These are phyloP conservation scores for Pestalotiopsis fici DNA, from an alignment of 2,329 filamentous ascomycete species.

Conservation along the genomic window DNA sequence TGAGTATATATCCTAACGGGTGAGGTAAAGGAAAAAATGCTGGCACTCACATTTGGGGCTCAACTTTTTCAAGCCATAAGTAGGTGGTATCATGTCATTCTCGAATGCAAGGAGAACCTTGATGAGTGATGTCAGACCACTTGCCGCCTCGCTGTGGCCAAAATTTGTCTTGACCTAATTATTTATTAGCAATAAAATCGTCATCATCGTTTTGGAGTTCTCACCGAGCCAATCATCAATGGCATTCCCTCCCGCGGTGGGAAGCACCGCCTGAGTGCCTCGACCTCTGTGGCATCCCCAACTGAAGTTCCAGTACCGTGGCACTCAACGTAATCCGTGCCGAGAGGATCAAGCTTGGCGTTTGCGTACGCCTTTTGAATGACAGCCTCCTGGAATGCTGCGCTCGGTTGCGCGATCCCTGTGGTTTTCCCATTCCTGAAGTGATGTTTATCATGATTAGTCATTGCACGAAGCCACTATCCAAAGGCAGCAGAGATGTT, in stretches of 20 bases:
- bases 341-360: slow-evolving; percentile 15
- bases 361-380: slow-evolving; percentile 21
- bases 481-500: slow-evolving; percentile 3
- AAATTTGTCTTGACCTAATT: slow-evolving; percentile 15
- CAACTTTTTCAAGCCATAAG: slow-evolving; percentile 8
- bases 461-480: too few relatives aligned
- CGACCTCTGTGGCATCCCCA: slow-evolving; percentile 40
- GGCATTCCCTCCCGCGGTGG: slow-evolving; percentile 12
- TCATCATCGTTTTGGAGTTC: not conserved
- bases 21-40: not conserved
- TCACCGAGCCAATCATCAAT: slow-evolving; percentile 18
- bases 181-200: not conserved
- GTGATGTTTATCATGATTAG: too few relatives aligned
- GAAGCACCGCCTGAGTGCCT: slow-evolving; percentile 19
- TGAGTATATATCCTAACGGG: not conserved
- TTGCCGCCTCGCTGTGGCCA: slow-evolving; percentile 25
- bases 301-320: slow-evolving; percentile 38
- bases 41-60: slow-evolving; percentile 15
- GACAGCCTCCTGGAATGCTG: slow-evolving; percentile 18
- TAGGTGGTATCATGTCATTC: slow-evolving; percentile 26
- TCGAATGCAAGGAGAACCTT: slow-evolving; percentile 25
- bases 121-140: slow-evolving; percentile 22
- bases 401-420: slow-evolving; percentile 21
- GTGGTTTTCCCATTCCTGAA: slow-evolving; percentile 19
- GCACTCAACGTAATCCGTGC: slow-evolving; percentile 19